Evolutionary conservation across 208 protist genomes (phyloP), one percentile per base, ranked within the genome.

Genomic region (Crithidia brevicula): DNA sequence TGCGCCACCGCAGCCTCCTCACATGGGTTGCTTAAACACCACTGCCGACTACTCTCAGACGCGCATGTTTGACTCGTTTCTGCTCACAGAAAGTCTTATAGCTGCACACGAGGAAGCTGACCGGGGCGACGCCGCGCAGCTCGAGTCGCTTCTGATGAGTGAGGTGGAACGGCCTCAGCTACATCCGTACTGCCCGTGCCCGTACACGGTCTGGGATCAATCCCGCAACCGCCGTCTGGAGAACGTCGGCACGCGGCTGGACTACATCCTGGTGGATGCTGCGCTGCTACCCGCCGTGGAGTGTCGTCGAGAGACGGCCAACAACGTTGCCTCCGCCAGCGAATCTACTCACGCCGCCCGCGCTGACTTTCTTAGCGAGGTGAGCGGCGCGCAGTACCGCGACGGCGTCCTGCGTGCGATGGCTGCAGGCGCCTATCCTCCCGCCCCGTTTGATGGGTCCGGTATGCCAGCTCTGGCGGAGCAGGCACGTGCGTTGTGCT

Each of bases 141-240:
- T 71, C 11, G 57, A 79, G 34, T 38, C 30, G 36, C 20, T 60
- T 51, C 28, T 73, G 18, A 25, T 76, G 56, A 28, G 18, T 50
- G 60, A 64, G 65, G 28, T 61, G 52, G 59, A 61, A 20, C 51
- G 22, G 28, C 68, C 56, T 18, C 56, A 61, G 33, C 45, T 69
- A 30, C 67, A 42, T 7, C 58, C 68, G 3, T 89, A 86, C 74
- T 86, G 80, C 72, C 81, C 87, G 0, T 91, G 85, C 51, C 86
- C 91, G 3, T 96, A 89, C 77, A 97, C 93, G 20, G 95, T 91
- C 73, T 97, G 91, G 89, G 90, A 97, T 67, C 93, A 97, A 64
- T 93, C 83, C 13, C 83, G 76, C 67, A 97, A 97, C 69, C 77
- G 77, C 38, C 88, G 93, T 13, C 83, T 85, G 11, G 74, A 77